These are phyloP conservation scores for Goffeauzyma gilvescens DNA, from an alignment of 768 basidiomycete genomes.

Conservation along the genomic window DNA sequence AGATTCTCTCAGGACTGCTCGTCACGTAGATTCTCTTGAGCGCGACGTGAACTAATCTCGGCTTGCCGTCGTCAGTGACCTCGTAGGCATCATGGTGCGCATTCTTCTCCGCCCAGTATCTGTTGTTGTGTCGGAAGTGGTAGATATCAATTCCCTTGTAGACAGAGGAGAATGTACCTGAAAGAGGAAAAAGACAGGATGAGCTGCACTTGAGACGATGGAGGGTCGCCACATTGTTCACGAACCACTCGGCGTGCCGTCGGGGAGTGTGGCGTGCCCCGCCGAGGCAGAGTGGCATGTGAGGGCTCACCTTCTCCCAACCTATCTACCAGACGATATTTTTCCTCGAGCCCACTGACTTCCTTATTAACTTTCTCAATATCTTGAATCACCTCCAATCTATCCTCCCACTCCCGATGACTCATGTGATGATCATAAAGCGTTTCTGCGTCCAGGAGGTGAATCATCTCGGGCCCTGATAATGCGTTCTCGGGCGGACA, in stretches of 20 bases:
- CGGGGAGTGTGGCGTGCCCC: no score
- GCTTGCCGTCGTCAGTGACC: background rate
- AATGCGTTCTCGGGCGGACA: background rate
- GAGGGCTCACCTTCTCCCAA: constrained; percentile 50
- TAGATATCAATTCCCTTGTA: constrained; percentile 81
- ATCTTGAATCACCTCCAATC: constrained; percentile 53
- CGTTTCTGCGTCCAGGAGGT: constrained; percentile 18
- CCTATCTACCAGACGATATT: constrained; percentile 69
- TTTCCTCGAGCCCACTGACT: constrained; percentile 45
- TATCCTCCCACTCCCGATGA: constrained; percentile 40
- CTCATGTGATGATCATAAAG: constrained; percentile 27
- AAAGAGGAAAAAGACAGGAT: background rate
- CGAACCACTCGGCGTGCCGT: no score
- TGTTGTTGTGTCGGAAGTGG: constrained; percentile 42
- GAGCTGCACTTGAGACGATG: no score
- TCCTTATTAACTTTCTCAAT: constrained; percentile 49
- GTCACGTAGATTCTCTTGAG: constrained; percentile 95
- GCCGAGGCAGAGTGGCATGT: background rate
- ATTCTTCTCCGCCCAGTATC: constrained; percentile 35
- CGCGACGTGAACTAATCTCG: constrained; percentile 49
- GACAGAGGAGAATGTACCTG: constrained; percentile 94
- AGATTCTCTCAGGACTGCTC: constrained; percentile 74
- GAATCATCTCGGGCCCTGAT: background rate
- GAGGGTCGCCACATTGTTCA: no score
- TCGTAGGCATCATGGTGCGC: background rate